Conservation (phyloP, 2,329 filamentous ascomycete genomes). For the Coniochaeta sp. region DNA sequence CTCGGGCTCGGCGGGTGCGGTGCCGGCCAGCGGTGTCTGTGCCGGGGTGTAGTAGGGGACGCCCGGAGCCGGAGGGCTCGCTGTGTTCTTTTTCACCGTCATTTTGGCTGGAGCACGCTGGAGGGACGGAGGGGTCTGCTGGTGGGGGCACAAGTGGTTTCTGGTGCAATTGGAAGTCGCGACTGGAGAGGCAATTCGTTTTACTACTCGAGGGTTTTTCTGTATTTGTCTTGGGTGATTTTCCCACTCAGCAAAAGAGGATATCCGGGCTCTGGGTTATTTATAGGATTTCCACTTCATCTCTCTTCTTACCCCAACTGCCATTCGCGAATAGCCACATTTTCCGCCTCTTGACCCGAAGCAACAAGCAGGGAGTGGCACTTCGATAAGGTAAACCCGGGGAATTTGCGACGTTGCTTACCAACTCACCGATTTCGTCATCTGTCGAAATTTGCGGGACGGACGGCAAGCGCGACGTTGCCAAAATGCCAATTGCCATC, state of each 20-base stretch:
- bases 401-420: background rate
- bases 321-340: background rate
- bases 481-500: background rate
- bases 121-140: background rate
- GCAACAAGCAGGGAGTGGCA: background rate
- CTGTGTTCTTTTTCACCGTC: conserved; percentile 15
- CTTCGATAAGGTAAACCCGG: background rate
- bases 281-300: background rate
- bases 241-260: too few species aligned
- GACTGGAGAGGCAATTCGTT: background rate
- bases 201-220: too few species aligned
- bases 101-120: too few species aligned
- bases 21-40: conserved; percentile 43
- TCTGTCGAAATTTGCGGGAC: background rate
- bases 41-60: conserved; percentile 48
- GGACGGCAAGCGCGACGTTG: background rate
- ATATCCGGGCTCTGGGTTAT: background rate
- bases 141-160: background rate
- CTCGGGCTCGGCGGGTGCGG: conserved; percentile 25
- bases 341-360: background rate
- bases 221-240: too few species aligned
- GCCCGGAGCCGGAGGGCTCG: conserved; percentile 32
- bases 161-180: background rate
- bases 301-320: background rate
- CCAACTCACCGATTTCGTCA: background rate